Evolutionary conservation across 1,284 basidiomycete genomes (phyloP), one percentile per base, ranked within the genome.

Genomic region (Ustilago shanxiensis): DNA sequence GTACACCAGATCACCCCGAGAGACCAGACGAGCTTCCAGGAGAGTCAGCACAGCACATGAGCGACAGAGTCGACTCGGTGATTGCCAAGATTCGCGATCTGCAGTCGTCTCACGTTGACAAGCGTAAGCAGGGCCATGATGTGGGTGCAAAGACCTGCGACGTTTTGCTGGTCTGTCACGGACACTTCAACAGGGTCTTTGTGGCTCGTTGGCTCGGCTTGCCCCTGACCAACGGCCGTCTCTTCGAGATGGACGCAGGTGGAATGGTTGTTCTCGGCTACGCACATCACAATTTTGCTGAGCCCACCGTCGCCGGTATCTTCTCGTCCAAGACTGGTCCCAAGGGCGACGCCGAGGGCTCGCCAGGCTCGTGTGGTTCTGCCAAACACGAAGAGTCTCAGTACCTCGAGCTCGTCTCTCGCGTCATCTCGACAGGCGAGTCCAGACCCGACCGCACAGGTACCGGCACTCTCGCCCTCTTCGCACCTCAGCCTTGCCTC

Each of bases 241-340:
- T 76, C 28, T 84, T 86, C 53, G 81, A 82, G 60, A 81, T 85
- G 66, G 81, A 82, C 35, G 79, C 84, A 1, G 82, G 83, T 4
- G 84, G 76, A n/a, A 78, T 83, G 66, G 82, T 82, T 2, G 75
- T 86, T 2, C 60, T 86, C 8, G 77, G 81, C 18, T 86, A 86
- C 66, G 75, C 80, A 18, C 84, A 86, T 65, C 75, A 80, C 54
- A 72, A 55, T 35, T 84, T 84, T 51, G 64, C 74, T 16, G 84
- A 86, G 60, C 84, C 84, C 1, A 80, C 82, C 8, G 64, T 86
- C 9, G 82, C 71, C 0, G 82, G 79, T 10, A 81, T 86, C 31
- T 84, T 86, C 55, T 81, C 80, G 29, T 76, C 77, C 55, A 81
- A 77, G 45, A 83, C 83, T 0, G 76, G 79, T 2, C 76, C 79